Evolutionary conservation across 164 flowering plant species (phyloP).

Genomic region (Magnolia kwangsiensis): DNA sequence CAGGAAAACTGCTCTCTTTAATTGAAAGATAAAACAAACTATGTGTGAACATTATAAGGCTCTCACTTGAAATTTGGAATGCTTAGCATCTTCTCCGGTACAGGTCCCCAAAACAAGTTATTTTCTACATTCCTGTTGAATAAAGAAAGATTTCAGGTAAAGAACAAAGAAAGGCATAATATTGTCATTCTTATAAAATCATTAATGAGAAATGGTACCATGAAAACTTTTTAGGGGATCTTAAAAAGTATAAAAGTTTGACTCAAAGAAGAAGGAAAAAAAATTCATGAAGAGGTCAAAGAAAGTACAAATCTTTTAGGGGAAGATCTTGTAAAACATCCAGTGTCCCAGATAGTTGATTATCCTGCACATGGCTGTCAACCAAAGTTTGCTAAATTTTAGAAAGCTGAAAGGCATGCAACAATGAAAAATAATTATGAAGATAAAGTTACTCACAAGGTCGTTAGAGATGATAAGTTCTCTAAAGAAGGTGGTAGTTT

Average conservation of each 20-base stretch:
- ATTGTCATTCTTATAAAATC: neutral
- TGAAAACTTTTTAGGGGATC: neutral
- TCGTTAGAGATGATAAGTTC: conserved; percentile 46
- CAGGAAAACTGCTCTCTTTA: neutral
- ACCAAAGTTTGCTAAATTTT: conserved; percentile 5
- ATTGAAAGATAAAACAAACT: conserved; percentile 4
- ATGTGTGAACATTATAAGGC: neutral
- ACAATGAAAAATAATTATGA: neutral
- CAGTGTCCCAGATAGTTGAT: conserved; percentile 81
- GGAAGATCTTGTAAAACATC: conserved; percentile 86
- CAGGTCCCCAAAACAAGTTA: conserved; percentile 74
- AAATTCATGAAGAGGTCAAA: conserved; percentile 16
- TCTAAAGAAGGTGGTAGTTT: conserved; percentile 59
- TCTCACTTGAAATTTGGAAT: conserved; percentile 81
- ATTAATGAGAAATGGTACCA: neutral
- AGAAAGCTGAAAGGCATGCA: neutral
- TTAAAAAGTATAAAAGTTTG: neutral
- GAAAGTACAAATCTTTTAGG: conserved; percentile 61
- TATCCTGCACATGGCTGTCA: conserved; percentile 82
- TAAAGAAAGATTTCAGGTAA: conserved; percentile 11
- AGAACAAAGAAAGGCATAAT: neutral
- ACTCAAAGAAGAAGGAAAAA: neutral
- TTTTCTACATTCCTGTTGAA: conserved; percentile 74
- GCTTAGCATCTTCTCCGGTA: conserved; percentile 64
- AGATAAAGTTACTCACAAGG: conserved; percentile 50